Percentiles rank a stretch among this genome's conserved stretches.
Conservation (phyloP, 129 eudicot genomes). For the Flaveria robusta region DNA sequence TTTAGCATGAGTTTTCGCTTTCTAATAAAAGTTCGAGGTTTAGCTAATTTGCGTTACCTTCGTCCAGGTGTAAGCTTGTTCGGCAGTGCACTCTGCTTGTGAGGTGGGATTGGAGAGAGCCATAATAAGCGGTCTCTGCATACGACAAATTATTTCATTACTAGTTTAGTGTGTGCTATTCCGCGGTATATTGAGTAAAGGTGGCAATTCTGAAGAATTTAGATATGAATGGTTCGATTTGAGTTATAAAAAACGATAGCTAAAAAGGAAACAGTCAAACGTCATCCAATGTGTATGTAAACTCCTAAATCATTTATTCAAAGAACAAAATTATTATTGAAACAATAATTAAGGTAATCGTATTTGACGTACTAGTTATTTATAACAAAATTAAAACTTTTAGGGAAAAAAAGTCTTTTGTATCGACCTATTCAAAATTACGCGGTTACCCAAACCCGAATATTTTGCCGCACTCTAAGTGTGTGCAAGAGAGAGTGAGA, state of each 20-base stretch:
- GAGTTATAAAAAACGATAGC: not conserved
- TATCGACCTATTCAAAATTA: not conserved
- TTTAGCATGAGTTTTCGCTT: not conserved
- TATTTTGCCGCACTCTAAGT: not conserved
- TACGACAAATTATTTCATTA: conserved; percentile 2
- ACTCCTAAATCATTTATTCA: not conserved
- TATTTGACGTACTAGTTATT: not conserved
- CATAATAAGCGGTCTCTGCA: conserved; percentile 91
- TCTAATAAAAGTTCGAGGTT: not conserved
- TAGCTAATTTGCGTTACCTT: conserved; percentile 47
- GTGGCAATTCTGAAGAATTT: not conserved
- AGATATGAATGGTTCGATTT: not conserved
- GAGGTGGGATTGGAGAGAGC: conserved; percentile 93
- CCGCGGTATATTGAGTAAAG: not conserved
- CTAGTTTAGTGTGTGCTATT: not conserved
- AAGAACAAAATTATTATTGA: not conserved
- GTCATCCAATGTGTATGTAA: not conserved
- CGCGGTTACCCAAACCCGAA: not conserved
- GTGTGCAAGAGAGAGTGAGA: not conserved
- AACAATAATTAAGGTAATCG: not conserved
- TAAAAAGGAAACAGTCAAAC: not conserved
- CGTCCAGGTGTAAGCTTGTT: conserved; percentile 92
- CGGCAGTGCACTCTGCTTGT: conserved; percentile 96
- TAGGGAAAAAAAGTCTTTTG: not conserved
- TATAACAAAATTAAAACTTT: not conserved